These are phyloP conservation scores for Nannizziopsis barbatae DNA, from an alignment of 2,329 filamentous ascomycete genomes.

Conservation along the genomic window DNA sequence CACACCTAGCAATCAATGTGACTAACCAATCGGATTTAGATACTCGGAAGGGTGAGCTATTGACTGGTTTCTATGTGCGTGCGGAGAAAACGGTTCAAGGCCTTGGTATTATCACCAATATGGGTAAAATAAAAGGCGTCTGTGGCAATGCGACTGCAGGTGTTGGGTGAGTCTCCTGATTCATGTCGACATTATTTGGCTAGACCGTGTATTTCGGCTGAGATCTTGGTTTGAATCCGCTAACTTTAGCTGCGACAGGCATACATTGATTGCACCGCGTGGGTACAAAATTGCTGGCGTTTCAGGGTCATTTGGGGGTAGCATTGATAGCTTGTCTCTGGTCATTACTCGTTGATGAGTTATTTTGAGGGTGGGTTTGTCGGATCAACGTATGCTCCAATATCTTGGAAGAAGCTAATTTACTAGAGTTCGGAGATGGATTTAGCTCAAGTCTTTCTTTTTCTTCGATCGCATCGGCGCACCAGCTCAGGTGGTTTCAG, in stretches of 20 bases:
- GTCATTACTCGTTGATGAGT: slow-evolving; percentile 56
- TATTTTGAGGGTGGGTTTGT: not conserved
- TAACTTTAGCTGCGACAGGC: slow-evolving; percentile 40
- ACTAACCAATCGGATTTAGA: slow-evolving; percentile 41
- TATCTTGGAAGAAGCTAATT: too few relatives aligned
- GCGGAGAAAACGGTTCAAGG: slow-evolving; percentile 74
- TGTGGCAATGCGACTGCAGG: slow-evolving; percentile 75
- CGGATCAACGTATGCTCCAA: too few relatives aligned
- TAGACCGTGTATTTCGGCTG: not conserved
- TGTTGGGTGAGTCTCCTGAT: slow-evolving; percentile 55
- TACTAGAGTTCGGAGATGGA: too few relatives aligned
- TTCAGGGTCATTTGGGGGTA: slow-evolving; percentile 65
- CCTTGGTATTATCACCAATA: slow-evolving; percentile 77
- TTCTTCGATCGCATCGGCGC: too few relatives aligned
- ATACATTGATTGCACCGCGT: slow-evolving; percentile 76
- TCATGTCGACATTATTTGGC: not conserved
- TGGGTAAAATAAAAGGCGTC: slow-evolving; percentile 72
- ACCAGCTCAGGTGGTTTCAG: too few relatives aligned
- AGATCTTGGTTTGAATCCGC: slow-evolving; percentile 11
- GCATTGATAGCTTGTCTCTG: slow-evolving; percentile 77
- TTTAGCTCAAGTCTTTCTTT: too few relatives aligned
- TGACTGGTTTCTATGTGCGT: slow-evolving; percentile 75
- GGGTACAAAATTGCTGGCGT: slow-evolving; percentile 84
- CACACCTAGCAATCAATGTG: too few relatives aligned
- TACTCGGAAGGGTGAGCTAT: slow-evolving; percentile 69